Conservation (phyloP, 768 basidiomycete species). For the Boletus tomentosulus region DNA sequence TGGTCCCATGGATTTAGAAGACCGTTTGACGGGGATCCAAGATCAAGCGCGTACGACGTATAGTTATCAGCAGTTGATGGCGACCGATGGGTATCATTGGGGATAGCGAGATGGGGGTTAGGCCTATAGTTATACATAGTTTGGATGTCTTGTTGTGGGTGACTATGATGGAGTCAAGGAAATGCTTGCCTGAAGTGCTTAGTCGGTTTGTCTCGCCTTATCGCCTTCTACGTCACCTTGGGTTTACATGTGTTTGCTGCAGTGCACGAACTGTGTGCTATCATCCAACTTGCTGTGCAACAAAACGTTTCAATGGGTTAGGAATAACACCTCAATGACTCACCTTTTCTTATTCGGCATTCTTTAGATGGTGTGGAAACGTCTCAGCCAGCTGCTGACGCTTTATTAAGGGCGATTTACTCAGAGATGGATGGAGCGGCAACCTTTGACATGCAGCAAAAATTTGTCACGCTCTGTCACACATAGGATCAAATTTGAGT, state of each 20-base stretch:
- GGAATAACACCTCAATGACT: not conserved
- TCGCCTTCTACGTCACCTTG: conserved; percentile 18
- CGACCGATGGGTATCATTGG: conserved; percentile 33
- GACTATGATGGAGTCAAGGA: not conserved
- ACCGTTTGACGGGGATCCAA: conserved; percentile 16
- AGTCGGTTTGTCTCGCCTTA: conserved; percentile 5
- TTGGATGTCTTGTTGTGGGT: not conserved
- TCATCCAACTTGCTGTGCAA: not conserved
- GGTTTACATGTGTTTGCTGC: conserved; percentile 17
- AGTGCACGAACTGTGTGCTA: not conserved
- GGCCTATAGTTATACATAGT: conserved; percentile 30
- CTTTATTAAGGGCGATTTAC: not conserved
- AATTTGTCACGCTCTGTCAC: not conserved
- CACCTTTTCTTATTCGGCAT: not conserved
- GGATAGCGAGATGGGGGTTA: conserved; percentile 37
- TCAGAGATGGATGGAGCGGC: not conserved
- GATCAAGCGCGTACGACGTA: conserved; percentile 32
- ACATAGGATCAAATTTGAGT: not conserved
- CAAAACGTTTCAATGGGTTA: not conserved
- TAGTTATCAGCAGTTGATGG: conserved; percentile 25
- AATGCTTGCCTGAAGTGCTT: not conserved
- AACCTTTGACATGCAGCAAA: not conserved
- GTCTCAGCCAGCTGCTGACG: not conserved
- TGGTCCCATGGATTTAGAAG: conserved; percentile 36
- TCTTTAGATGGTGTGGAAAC: not conserved